Base-by-base conservation (phyloP, 1,284 basidiomycete genomes). In the Farysia itapuensis region DNA sequence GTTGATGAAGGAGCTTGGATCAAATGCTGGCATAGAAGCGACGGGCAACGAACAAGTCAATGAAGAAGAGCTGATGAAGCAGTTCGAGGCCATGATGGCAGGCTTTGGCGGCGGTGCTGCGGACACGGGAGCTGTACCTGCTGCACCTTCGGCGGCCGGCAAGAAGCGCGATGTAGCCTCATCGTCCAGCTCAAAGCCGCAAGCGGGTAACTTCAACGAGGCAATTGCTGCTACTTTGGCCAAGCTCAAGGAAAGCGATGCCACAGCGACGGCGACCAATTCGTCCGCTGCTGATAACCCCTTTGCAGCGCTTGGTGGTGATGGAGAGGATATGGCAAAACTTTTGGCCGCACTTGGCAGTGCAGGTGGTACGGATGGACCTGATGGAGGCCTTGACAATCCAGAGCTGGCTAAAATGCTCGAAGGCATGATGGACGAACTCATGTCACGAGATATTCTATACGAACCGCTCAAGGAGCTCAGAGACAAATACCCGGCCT, bases 381-480 rank as follows among this genome's bases (percentile, higher is more conserved):
- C 73, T 16, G 75, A 67, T n/a, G 54, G 54, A 1, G 54, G 46
- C 2, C 47, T 51, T 45, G 64, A 65, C 34, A 65, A 61, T 29
- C 59, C 68, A 0, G 67, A 70, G 16, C 77, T 93, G 6, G 84
- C 85, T 36, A 84, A 83, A 8, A 81, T 95, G 63, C 81, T 98
- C 18, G 90, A 97, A 76, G 84, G 81, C 29, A 90, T 97, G 87
- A 91, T 94, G 92, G 83, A 84, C 14, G 86, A 92, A 74, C 81
- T 98, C 35, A 91, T 98, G 89, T 86, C 85, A 77, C 92, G 91
- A 74, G 91, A 97, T 2, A 83, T 97, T 9, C 79, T 95, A 15
- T 90, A 96, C 70, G 92, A 95, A 61, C 93, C 94, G 0, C 78
- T 97, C 68, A 88, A 88, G 65, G 94, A 97, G 74, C 79, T 98